These are phyloP conservation scores for Fusarium sp. DNA, from an alignment of 2,329 filamentous ascomycete genomes.

Conservation along the genomic window DNA sequence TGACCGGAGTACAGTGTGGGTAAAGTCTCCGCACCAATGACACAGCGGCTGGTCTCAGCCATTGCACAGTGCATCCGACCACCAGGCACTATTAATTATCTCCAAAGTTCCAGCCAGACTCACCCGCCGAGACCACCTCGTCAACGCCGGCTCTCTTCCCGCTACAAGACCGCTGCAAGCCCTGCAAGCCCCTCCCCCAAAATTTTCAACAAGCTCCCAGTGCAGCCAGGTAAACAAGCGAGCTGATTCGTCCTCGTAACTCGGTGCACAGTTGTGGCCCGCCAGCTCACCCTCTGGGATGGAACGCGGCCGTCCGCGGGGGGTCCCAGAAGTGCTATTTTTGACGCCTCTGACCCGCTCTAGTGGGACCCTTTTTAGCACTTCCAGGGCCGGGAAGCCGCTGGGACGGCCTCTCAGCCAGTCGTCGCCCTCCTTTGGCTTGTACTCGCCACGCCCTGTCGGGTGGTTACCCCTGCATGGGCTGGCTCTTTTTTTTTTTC, in stretches of 20 bases:
- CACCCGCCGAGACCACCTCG: conserved; percentile 12
- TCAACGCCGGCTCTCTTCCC: not conserved
- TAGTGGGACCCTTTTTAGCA: conserved; percentile 30
- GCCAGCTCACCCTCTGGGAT: conserved; percentile 21
- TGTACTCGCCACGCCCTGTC: conserved; percentile 32
- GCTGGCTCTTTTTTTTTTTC: conserved; percentile 5
- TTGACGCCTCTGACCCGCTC: conserved; percentile 43
- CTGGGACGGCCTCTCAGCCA: conserved; percentile 28
- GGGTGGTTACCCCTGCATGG: conserved; percentile 38
- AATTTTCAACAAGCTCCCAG: not conserved
- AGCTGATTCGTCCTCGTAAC: conserved; percentile 11
- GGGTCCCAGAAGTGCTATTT: conserved; percentile 45
- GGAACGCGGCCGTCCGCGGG: conserved; percentile 36
- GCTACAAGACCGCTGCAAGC: not conserved
- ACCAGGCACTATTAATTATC: conserved; percentile 1
- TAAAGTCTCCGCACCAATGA: conserved; percentile 18
- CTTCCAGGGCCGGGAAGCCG: conserved; percentile 14
- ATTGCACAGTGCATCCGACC: conserved; percentile 2
- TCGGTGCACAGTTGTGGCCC: not conserved
- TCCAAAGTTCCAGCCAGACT: conserved; percentile 2
- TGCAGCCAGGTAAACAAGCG: not conserved
- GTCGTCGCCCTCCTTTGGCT: conserved; percentile 22
- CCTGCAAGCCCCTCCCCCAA: not conserved
- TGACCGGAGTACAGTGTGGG: conserved; percentile 14
- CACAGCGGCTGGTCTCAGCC: no score